A percentile compares a stretch with the other conserved stretches of the same genome.
These are phyloP conservation scores for Cystofilobasidium ferigula DNA, from an alignment of 768 basidiomycete species.

Conservation along the genomic window DNA sequence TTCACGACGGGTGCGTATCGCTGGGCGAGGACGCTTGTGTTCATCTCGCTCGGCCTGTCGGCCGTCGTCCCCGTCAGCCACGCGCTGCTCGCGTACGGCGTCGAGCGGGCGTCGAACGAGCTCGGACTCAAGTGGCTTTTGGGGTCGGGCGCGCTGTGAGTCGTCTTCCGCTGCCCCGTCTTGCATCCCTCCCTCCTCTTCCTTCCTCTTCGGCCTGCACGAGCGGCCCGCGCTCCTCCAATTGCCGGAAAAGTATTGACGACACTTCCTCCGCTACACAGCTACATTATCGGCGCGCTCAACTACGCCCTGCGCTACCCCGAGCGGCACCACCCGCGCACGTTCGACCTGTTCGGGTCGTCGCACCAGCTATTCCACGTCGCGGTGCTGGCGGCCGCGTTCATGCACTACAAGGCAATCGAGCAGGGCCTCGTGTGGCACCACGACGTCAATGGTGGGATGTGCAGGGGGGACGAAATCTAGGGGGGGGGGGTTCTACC, in stretches of 20 bases:
- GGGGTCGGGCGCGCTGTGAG: conserved; percentile 50
- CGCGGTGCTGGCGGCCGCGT: conserved; percentile 13
- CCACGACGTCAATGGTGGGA: conserved; percentile 12
- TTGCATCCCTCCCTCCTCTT: no score
- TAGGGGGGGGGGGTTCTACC: neutral
- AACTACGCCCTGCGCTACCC: conserved; percentile 75
- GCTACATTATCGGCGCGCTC: conserved; percentile 65
- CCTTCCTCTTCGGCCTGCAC: no score
- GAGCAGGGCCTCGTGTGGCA: conserved; percentile 1
- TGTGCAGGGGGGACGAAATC: conserved; percentile 18
- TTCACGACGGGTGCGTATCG: conserved; percentile 66
- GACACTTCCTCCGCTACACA: neutral
- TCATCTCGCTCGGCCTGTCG: conserved; percentile 63
- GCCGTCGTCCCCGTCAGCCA: conserved; percentile 62
- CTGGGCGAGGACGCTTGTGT: conserved; percentile 63
- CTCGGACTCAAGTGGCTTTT: conserved; percentile 65
- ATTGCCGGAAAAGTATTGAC: neutral
- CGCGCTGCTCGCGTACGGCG: conserved; percentile 51
- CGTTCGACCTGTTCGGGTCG: conserved; percentile 64
- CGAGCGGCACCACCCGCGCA: conserved; percentile 61
- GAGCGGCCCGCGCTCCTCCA: neutral
- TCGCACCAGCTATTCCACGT: conserved; percentile 78
- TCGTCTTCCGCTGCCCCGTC: neutral
- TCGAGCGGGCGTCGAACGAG: conserved; percentile 46
- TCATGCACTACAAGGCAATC: conserved; percentile 13